Evolutionary conservation across 2,329 filamentous ascomycete genomes (phyloP).

Genomic region (Colletotrichum agaves): DNA sequence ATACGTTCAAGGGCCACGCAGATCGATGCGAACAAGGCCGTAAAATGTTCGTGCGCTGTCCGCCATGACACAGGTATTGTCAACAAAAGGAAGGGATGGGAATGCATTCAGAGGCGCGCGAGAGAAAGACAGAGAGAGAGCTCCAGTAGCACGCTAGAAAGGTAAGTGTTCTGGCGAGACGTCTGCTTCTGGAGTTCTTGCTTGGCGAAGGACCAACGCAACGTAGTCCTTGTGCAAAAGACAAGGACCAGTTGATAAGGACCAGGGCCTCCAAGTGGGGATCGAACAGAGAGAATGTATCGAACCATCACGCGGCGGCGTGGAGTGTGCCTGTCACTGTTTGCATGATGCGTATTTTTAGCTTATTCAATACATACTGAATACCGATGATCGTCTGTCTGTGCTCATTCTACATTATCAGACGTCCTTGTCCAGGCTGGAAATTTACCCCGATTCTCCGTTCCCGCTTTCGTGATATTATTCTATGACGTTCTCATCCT

Average conservation of each 20-base stretch:
- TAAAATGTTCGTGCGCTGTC: neutral
- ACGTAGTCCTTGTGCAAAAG: neutral
- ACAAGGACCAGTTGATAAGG: neutral
- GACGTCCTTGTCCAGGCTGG: neutral
- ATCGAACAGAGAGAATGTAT: neutral
- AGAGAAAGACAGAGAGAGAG: neutral
- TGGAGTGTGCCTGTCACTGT: constrained; percentile 3
- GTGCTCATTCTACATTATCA: neutral
- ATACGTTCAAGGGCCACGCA: neutral
- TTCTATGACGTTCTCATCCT: neutral
- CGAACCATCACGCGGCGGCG: neutral
- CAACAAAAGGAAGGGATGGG: neutral
- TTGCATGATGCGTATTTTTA: constrained; percentile 14
- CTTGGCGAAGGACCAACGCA: constrained; percentile 1
- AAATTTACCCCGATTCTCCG: neutral
- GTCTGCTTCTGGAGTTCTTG: constrained; percentile 1
- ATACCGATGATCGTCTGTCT: constrained; percentile 11
- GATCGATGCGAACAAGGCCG: constrained; percentile 5
- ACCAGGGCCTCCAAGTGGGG: constrained; percentile 19
- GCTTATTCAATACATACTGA: constrained; percentile 25
- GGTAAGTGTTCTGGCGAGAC: constrained; percentile 30
- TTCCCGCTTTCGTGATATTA: constrained; percentile 1
- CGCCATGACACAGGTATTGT: too few relatives aligned
- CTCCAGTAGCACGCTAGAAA: constrained; percentile 27
- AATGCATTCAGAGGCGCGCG: too few relatives aligned